Evolutionary conservation across 768 basidiomycete genomes (phyloP), one percentile per base, ranked within the genome.

Genomic region (Amanita fuliginea): DNA sequence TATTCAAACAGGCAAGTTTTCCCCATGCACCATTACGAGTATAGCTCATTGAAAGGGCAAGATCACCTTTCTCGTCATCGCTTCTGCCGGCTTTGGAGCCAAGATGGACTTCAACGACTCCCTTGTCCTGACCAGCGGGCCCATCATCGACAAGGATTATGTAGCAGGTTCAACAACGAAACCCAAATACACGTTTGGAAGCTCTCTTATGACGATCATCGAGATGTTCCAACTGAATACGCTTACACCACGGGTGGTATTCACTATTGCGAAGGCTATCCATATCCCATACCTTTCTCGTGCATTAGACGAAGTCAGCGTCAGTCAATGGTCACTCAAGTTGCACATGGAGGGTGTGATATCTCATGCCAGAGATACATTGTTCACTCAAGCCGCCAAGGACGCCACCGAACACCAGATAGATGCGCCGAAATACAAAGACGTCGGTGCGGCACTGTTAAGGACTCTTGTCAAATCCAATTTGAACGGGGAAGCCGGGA

Each of bases 381-480:
- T 65, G 47, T 60, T 69, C 6, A 53, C 59, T 5, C 61, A 55
- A 6, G 21, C 21, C 35, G 46, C 35, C 34, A 37, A 28, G 33
- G n/a, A 37, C 11, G 11, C 7, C 14, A 6, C 7, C 18, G 28
- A 47, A 4, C 7, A 13, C 14, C 22, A 14, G 64, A 62, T 0
- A 59, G 65, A 48, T 45, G 46, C 0, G 24, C 42, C 2, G 42
- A 61, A 14, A 54, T 52, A 45, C 13, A 47, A 26, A 9, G 46
- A 47, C 24, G 46, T 21, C 49, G 61, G 69, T 21, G 62, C 70
- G 26, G 69, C 71, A 11, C 59, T 77, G 39, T 55, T 77, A 34
- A 61, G 64, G 18, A 73, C 71, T 51, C 56, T 77, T 21, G 72
- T 76, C 6, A 64, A 70, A 51, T 74, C 75, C 0, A 77, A 74